Evolutionary conservation across 148 eudicot genomes (phyloP), one percentile per base, ranked within the genome.

Genomic region (Diospyros kaki): DNA sequence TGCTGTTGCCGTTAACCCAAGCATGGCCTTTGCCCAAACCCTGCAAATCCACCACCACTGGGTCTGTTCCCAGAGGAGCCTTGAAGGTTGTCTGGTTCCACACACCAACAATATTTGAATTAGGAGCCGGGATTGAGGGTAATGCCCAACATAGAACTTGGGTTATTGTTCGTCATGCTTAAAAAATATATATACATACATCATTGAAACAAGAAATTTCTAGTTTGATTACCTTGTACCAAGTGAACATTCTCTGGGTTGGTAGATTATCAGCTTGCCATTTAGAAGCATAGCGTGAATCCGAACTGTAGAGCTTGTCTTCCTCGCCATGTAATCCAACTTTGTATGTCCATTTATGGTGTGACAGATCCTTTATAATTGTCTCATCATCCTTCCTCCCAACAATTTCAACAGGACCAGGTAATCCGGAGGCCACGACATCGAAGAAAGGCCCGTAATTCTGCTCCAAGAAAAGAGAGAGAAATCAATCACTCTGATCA

Each of bases 401-500:
- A 51, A 86, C 53, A 15, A 89, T 60, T 70, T 85, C 81, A 5
- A 89, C 84, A 7, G 89, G 84, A 13, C 91, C 89, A 2, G 74
- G 71, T 9, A 89, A 64, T 17, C 93, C 93, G 14, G 18, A 56
- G 12, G 51, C 41, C 9, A 69, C 66, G 58, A 8, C 5, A 52
- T 87, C 93, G 54, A 77, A 89, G 3, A 13, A 1, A 0, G 85
- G 14, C 3, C 93, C 93, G 73, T 89, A 89, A 69, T 89, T 87
- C 86, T 87, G 77, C 39, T 28, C 39, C 11, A 45, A 60, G 44
- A 58, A 51, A 38, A 14, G n/a, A 10, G 66, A 71, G 41, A 9
- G 12, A n/a, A 74, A 70, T 11, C 9, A 15, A 10, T n/a, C 6
- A 45, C 10, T 11, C 2, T 8, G 48, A 52, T 17, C 41, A 17